Base-by-base conservation (phyloP, 2,329 filamentous ascomycete genomes). In the Fusarium bulbicola region DNA sequence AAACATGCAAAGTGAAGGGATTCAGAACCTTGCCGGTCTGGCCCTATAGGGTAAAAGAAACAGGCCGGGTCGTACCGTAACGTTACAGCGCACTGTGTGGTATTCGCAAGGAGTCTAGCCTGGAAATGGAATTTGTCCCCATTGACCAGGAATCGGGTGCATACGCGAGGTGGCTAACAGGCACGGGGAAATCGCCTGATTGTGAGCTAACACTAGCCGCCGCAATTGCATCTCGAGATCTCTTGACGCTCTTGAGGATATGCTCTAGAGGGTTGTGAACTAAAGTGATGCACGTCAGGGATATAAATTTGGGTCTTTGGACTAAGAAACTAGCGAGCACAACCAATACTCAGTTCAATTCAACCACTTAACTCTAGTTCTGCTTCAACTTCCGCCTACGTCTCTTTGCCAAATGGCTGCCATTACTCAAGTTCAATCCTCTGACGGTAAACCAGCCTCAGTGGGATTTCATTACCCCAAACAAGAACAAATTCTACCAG, bases 321-420 rank as follows among this genome's bases (percentile, higher is more conserved):
- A 26, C 30, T 16, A 15, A 45, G 20, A 15, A 18, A 45, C 26
- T 40, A 24, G 14, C 7, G 6, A 20, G 11, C 15, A 5, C 34
- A 40, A 40, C 3, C 10, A n/a, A 10, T 3, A 21, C 26, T 6
- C 20, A 12, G 4, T 8, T 16, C 14, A 24, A 14, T 20, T 13
- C 9, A 34, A 26, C 2, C n/a, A 12, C 16, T 14, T 15, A 8
- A 30, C 10, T n/a, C 7, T 16, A 0, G 9, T 16, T 16, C 4
- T 30, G 2, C 1, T 11, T 0, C 1, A 28, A 5, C 4, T 28
- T 21, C 16, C 8, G 3, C 1, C 0, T n/a, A 10, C 14, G 4
- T 14, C 5, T 40, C 4, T 34, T 5, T 5, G 3, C 21, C 6
- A 24, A 20, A 59, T 59, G 56, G 18, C 45, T 20, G 8, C 28